Evolutionary conservation across 305 asterid genomes (phyloP).

Genomic region (Rubia tinctorum): DNA sequence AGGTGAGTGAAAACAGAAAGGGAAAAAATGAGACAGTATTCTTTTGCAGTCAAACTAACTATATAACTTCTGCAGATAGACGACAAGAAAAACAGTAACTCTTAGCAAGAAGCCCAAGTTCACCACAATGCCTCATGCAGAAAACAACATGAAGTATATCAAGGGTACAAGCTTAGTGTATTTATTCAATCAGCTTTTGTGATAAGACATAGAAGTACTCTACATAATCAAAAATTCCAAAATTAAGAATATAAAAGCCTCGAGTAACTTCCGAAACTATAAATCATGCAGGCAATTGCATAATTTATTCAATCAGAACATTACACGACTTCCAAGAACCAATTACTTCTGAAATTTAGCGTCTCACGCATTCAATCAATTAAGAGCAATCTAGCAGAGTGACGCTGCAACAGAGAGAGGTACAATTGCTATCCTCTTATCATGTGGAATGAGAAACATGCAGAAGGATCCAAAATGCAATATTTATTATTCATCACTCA

Average conservation of each 20-base stretch:
- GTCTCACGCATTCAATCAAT: neutral
- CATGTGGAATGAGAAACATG: neutral
- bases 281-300: neutral
- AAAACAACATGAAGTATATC: neutral
- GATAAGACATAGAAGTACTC: neutral
- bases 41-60: neutral
- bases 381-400: neutral
- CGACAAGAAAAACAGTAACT: neutral
- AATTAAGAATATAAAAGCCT: neutral
- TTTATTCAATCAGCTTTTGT: neutral
- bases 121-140: neutral
- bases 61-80: constrained; percentile 1
- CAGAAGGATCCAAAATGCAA: neutral
- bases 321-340: neutral
- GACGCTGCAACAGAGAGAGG: neutral
- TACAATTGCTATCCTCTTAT: neutral
- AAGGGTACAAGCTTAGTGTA: neutral
- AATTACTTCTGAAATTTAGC: neutral
- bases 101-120: neutral
- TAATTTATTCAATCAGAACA: neutral
- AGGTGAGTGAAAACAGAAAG: neutral
- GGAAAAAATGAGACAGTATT: neutral
- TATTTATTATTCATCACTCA: neutral
- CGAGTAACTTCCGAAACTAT: neutral
- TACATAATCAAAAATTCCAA: neutral